Conservation (phyloP, 2,329 filamentous ascomycete genomes). For the Fusarium protoensiforme region DNA sequence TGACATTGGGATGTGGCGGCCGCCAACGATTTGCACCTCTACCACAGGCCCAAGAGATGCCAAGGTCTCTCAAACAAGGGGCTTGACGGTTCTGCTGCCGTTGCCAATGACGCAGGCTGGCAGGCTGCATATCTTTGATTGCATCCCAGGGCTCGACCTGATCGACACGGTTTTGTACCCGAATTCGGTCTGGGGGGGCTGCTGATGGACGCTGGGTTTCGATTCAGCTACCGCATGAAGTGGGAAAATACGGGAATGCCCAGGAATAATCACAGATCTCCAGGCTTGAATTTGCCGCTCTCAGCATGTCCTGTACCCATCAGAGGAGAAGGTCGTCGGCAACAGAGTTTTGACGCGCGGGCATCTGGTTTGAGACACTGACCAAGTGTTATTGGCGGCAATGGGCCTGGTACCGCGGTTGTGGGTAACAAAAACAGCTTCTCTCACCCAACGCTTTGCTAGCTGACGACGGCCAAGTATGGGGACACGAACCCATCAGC, state of each 20-base stretch:
- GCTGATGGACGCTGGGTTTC: slow-evolving; percentile 8
- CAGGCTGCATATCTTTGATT: slow-evolving; percentile 1
- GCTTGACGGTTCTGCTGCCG: slow-evolving; percentile 15
- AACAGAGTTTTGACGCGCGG: slow-evolving; percentile 6
- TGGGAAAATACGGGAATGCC: slow-evolving; percentile 3
- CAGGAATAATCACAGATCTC: slow-evolving; percentile 1
- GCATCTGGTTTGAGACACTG: slow-evolving; percentile 16
- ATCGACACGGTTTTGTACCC: slow-evolving; percentile 5
- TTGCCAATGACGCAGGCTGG: slow-evolving; percentile 13
- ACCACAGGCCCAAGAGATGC: slow-evolving; percentile 4
- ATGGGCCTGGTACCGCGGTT: slow-evolving; percentile 18
- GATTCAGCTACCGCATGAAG: slow-evolving; percentile 1
- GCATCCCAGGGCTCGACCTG: not conserved
- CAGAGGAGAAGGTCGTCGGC: slow-evolving; percentile 11
- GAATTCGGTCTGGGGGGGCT: slow-evolving; percentile 13
- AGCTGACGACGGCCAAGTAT: slow-evolving; percentile 8
- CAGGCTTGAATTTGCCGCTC: slow-evolving; percentile 19
- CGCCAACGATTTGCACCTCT: slow-evolving; percentile 20
- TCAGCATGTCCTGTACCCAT: too few relatives aligned
- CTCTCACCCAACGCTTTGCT: slow-evolving; percentile 31
- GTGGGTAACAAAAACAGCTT: slow-evolving; percentile 17
- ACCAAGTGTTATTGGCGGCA: slow-evolving; percentile 25
- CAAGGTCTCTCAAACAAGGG: slow-evolving; percentile 3
- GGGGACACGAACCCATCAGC: slow-evolving; percentile 9
- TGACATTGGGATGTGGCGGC: slow-evolving; percentile 25